A percentile compares a stretch with the other conserved stretches of the same genome.
Evolutionary conservation across 306 rosid genomes (phyloP).

Genomic region (Prunus mume): DNA sequence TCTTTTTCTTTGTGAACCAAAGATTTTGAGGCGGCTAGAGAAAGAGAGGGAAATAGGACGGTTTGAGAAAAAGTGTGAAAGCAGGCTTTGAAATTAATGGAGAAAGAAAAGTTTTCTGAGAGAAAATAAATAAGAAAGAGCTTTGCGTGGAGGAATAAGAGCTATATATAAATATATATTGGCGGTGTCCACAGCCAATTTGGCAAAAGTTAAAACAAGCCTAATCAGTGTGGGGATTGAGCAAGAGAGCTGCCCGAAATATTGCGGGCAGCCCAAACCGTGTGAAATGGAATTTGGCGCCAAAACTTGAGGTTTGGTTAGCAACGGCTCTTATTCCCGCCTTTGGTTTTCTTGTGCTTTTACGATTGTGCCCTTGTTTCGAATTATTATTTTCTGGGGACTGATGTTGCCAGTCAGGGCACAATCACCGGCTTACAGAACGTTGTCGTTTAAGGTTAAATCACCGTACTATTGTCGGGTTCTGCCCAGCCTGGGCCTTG

Average conservation of each 20-base stretch:
- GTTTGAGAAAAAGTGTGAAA: slow-evolving; percentile 26
- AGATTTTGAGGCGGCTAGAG: slow-evolving; percentile 19
- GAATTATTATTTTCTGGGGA: slow-evolving; percentile 36
- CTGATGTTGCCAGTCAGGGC: slow-evolving; percentile 38
- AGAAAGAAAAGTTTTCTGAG: slow-evolving; percentile 25
- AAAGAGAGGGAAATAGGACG: slow-evolving; percentile 24
- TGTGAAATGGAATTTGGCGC: slow-evolving; percentile 38
- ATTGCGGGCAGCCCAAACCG: slow-evolving; percentile 71
- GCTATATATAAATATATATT: slow-evolving; percentile 4
- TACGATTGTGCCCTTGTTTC: slow-evolving; percentile 35
- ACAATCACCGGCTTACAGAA: slow-evolving; percentile 27
- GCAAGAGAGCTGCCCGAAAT: slow-evolving; percentile 56
- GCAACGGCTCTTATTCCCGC: slow-evolving; percentile 99
- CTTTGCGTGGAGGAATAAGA: slow-evolving; percentile 9
- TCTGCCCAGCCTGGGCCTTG: slow-evolving; percentile 10
- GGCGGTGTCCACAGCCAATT: slow-evolving; percentile 19
- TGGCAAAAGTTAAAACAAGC: slow-evolving; percentile 17
- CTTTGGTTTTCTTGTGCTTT: not conserved
- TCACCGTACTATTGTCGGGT: not conserved
- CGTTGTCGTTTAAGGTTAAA: slow-evolving; percentile 36
- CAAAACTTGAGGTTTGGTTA: slow-evolving; percentile 38
- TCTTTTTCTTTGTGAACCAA: not conserved
- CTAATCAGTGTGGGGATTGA: not conserved
- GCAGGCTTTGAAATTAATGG: slow-evolving; percentile 26
- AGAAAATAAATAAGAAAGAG: slow-evolving; percentile 26